phyloP scores from a whole-genome alignment of 345 rosid species.

The Citrus maxima region DNA sequence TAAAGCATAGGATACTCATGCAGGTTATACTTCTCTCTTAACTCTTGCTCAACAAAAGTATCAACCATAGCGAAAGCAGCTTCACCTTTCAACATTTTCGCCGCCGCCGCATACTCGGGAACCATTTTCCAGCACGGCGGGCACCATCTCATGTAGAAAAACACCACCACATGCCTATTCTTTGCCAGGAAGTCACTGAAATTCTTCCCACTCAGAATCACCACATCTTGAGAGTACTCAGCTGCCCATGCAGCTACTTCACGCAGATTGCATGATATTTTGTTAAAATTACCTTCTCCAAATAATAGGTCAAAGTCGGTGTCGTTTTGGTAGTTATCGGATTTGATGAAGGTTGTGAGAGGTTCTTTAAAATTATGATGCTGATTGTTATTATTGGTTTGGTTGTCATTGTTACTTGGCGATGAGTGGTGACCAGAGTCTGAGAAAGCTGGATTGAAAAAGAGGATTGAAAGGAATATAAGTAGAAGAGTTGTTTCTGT shows the following conservation, averaged over 20 bases:
- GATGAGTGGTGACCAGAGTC: background rate
- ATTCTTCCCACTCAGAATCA: constrained; percentile 35
- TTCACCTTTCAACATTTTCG: constrained; percentile 38
- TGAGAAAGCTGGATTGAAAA: no score
- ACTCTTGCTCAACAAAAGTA: constrained; percentile 20
- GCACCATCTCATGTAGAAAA: constrained; percentile 50
- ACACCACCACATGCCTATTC: constrained; percentile 37
- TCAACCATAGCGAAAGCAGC: constrained; percentile 48
- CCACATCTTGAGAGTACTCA: constrained; percentile 39
- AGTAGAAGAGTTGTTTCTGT: no score
- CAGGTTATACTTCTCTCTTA: background rate
- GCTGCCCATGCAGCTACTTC: constrained; percentile 2
- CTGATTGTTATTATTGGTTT: no score
- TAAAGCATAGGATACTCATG: constrained; percentile 9
- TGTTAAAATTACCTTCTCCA: background rate
- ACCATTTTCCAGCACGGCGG: constrained; percentile 29
- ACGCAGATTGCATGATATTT: background rate
- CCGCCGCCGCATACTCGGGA: constrained; percentile 45
- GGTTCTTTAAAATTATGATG: no score
- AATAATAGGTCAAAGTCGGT: background rate
- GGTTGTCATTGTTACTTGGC: background rate
- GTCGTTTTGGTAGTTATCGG: background rate
- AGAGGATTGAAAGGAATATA: no score
- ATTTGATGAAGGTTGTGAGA: no score
- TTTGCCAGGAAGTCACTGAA: constrained; percentile 36